phyloP scores from a whole-genome alignment of 768 basidiomycete genomes.

The Guyanaporus albipodus region DNA sequence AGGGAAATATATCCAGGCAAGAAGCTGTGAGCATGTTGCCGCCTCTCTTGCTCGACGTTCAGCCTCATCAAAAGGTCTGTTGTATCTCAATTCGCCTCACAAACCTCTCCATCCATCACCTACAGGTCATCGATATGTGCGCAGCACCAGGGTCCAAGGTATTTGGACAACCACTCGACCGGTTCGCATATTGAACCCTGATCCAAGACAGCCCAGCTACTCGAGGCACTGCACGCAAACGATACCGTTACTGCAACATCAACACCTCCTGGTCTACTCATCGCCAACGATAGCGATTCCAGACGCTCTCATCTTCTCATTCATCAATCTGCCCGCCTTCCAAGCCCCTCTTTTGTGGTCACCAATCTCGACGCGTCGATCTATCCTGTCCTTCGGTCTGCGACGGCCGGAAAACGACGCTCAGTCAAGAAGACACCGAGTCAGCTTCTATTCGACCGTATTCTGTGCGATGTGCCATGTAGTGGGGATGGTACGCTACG shows the following conservation, averaged over 20 bases:
- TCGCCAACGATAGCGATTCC: conserved; percentile 94
- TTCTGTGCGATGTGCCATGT: conserved; percentile 96
- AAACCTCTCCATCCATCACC: neutral
- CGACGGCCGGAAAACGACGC: conserved; percentile 24
- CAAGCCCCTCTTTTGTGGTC: conserved; percentile 88
- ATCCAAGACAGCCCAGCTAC: conserved; percentile 83
- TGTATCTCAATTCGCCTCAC: conserved; percentile 2
- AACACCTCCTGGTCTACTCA: conserved; percentile 77
- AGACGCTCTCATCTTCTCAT: conserved; percentile 95
- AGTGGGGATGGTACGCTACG: conserved; percentile 95
- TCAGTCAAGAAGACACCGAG: conserved; percentile 37
- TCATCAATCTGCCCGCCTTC: conserved; percentile 93
- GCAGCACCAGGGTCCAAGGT: conserved; percentile 98
- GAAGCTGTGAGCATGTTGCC: conserved; percentile 99
- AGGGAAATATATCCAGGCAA: conserved; percentile 95
- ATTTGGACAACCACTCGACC: neutral
- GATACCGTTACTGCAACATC: conserved; percentile 60
- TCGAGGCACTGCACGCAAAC: conserved; percentile 89
- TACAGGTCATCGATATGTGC: conserved; percentile 91
- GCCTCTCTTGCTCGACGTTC: conserved; percentile 89
- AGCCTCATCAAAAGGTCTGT: conserved; percentile 81
- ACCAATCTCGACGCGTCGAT: conserved; percentile 95
- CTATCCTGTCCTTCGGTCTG: conserved; percentile 58
- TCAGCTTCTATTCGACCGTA: conserved; percentile 82
- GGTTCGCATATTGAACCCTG: neutral